Evolutionary conservation across 805 yeast genomes (phyloP), one percentile per base, ranked within the genome.

Genomic region (Candida gorgasii): DNA sequence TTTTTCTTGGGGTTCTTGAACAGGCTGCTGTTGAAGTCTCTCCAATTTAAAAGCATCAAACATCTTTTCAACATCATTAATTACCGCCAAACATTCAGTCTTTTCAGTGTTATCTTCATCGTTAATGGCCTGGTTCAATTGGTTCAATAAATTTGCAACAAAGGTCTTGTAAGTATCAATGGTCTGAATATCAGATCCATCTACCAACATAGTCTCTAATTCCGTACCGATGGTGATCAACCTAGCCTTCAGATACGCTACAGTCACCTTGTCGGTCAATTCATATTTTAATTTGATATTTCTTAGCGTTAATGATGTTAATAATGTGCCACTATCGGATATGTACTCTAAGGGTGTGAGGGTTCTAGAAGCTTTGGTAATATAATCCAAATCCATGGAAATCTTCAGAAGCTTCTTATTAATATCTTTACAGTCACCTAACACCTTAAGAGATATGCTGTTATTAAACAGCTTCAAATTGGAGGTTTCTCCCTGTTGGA

Each of bases 21-120:
- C 11, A 9, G n/a, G 8, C 23, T 16, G n/a, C 12, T 8, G 28
- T 16, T 45, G 45, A 22, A 42, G 39, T 24, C 34, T 41, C 39
- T 70, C 74, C 29, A 66, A 48, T 46, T 67, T 69, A 51, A 59
- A 69, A 0, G 79, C 74, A 35, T 80, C 83, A 57, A 81, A 84
- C 89, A 84, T 84, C 50, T 80, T 75, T 53, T 84, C 89, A 62
- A 84, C 82, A 50, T 84, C 89, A 45, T 73, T 73, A 20, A 84
- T 79, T 22, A 82, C 82, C 0, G 80, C 79, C 42, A 84, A 67
- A 50, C 88, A 83, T 54, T 84, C 89, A 62, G 79, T 75, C 43
- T 81, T 79, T 9, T 76, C 76, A 31, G 76, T 74, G 14, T 74
- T 70, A 52, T 84, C 86, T 24, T 77, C 75, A 12, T 63, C 57